Percentiles rank a stretch among this genome's conserved stretches.
Evolutionary conservation across 2,329 filamentous ascomycete genomes (phyloP).

Genomic region (Microdochium nivale): DNA sequence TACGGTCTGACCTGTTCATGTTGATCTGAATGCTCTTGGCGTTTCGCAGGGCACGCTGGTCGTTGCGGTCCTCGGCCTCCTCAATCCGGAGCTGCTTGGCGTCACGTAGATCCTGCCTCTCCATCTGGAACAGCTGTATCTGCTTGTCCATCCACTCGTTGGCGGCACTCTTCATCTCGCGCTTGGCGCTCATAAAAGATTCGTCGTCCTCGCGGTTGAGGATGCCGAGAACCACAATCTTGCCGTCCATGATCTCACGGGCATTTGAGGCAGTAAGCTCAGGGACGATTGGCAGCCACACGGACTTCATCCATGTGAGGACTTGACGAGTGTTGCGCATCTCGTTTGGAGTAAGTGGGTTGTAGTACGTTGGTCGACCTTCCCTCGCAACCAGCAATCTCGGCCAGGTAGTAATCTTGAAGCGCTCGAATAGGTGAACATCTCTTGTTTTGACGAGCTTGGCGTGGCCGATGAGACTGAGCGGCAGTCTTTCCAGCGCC

Average conservation of each 20-base stretch:
- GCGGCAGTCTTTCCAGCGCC: slow-evolving; percentile 75
- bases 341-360: slow-evolving; percentile 75
- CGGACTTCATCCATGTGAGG: slow-evolving; percentile 86
- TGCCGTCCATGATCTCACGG: slow-evolving; percentile 88
- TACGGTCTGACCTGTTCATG: slow-evolving; percentile 78
- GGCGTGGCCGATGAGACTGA: slow-evolving; percentile 84
- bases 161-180: slow-evolving; percentile 91
- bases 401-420: slow-evolving; percentile 97
- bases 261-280: slow-evolving; percentile 89
- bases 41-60: slow-evolving; percentile 74
- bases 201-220: slow-evolving; percentile 72
- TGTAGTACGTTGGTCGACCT: slow-evolving; percentile 84
- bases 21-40: slow-evolving; percentile 90
- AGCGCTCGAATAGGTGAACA: slow-evolving; percentile 64
- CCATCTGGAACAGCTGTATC: slow-evolving; percentile 81
- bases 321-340: slow-evolving; percentile 83
- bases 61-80: slow-evolving; percentile 87
- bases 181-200: slow-evolving; percentile 67
- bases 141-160: slow-evolving; percentile 98
- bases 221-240: slow-evolving; percentile 88
- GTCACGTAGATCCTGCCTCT: slow-evolving; percentile 86
- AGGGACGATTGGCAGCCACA: slow-evolving; percentile 93
- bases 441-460: slow-evolving; percentile 90
- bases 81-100: slow-evolving; percentile 93
- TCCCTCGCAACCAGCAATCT: slow-evolving; percentile 82